A percentile compares a stretch with the other conserved stretches of the same genome.
phyloP scores from a whole-genome alignment of 2,329 filamentous ascomycete species.

The Diaporthe velutina region DNA sequence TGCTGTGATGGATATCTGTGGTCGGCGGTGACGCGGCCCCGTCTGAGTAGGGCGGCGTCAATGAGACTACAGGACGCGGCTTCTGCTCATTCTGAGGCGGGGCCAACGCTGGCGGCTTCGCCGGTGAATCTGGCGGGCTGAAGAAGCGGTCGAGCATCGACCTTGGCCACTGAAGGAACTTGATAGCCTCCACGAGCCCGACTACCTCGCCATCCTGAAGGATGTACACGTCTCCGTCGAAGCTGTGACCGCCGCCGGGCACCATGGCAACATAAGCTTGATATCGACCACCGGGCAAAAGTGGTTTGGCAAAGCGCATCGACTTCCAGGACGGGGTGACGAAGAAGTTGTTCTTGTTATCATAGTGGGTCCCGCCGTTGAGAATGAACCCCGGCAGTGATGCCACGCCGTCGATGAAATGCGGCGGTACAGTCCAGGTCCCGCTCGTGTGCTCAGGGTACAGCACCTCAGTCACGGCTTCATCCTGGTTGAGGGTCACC shows the following conservation, averaged over 20 bases:
- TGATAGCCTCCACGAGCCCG: not conserved
- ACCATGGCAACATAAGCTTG: constrained; percentile 1
- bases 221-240: constrained; percentile 16
- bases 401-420: constrained; percentile 11
- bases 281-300: not conserved
- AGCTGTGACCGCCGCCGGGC: not conserved
- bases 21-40: not conserved
- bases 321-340: constrained; percentile 11
- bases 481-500: constrained; percentile 10
- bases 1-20: not conserved
- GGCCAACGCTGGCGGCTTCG: not conserved
- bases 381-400: not conserved
- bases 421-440: constrained; percentile 2
- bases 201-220: constrained; percentile 1
- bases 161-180: constrained; percentile 1
- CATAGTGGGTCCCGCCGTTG: not conserved
- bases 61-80: no score
- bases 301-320: constrained; percentile 8
- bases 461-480: constrained; percentile 8
- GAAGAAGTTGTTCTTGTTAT: constrained; percentile 23
- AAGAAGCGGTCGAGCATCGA: constrained; percentile 24
- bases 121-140: not conserved
- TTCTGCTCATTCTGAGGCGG: no score
- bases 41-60: not conserved
- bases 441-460: not conserved